Conservation (phyloP, 352 stramenopile genomes). For the Pythium biforme region DNA sequence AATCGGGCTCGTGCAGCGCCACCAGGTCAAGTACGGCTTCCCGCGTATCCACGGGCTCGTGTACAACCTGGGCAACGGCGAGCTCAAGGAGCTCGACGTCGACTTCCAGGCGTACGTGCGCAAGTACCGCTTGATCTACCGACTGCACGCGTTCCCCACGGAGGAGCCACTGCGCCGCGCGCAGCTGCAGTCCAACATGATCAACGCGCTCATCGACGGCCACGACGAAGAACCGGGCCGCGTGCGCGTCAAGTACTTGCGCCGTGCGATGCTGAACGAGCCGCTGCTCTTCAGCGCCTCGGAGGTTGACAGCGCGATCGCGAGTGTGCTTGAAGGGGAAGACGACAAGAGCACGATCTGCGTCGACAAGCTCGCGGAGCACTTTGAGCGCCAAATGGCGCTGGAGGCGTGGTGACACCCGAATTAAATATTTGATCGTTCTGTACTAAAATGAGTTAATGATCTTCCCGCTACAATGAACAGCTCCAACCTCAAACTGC, state of each 20-base stretch:
- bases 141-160: conserved; percentile 69
- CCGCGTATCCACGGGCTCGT: conserved; percentile 86
- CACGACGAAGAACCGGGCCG: conserved; percentile 52
- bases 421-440: neutral
- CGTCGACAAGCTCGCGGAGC: conserved; percentile 57
- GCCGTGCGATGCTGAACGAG: conserved; percentile 64
- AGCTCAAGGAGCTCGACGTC: conserved; percentile 81
- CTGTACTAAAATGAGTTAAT: no score
- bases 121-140: conserved; percentile 78
- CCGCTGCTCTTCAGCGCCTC: conserved; percentile 72
- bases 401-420: neutral
- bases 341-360: conserved; percentile 36
- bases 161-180: conserved; percentile 42
- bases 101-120: conserved; percentile 74
- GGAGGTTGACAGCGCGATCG: conserved; percentile 59
- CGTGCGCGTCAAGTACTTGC: conserved; percentile 58
- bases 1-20: conserved; percentile 83
- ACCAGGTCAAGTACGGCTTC: conserved; percentile 87
- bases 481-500: no score
- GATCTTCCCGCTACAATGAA: no score
- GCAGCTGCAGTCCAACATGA: conserved; percentile 76
- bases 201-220: conserved; percentile 47
- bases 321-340: conserved; percentile 43
- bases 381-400: conserved; percentile 42
- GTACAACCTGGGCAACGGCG: conserved; percentile 76